Base-by-base conservation (phyloP, 305 asterid genomes). In the Fraxinus greggii region DNA sequence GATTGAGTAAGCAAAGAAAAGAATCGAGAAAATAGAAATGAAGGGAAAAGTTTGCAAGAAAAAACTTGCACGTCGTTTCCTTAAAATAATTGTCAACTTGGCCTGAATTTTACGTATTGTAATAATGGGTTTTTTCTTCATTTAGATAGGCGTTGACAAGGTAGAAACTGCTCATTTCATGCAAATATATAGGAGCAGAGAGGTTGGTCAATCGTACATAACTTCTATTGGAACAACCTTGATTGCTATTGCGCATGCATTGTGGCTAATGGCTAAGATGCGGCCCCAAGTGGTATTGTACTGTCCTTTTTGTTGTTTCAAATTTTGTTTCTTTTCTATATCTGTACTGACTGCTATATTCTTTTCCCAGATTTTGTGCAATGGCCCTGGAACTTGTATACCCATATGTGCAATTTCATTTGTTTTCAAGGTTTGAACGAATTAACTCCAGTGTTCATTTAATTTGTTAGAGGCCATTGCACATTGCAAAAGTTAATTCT, bases 331-430 rank as follows among this genome's bases (percentile, higher is more conserved):
- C 54, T 65, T 65, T 19, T 29, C 36, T 42, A 42, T 54, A 45
- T 77, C 33, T 28, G 1, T 67, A 75, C 36, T 26, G 7, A 67
- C 35, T 12, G 74, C 74, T 38, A 75, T 31, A 28, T 83, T 69
- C 77, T 67, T 28, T 67, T 67, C 79, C 72, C 92, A 95, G 98
- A 91, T 95, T 83, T 86, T 95, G 70, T 93, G 98, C 89, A 95
- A 93, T 81, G 99, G 99, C 29, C 99, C 99, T 73, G 99, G 99
- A 79, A 95, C 99, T 7, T 93, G 99, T 82, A 83, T 84, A 79
- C 98, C 95, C 0, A 88, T 95, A 19, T 93, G 98, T 83, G 88
- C 77, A 42, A 92, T 94, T 79, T 93, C 97, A 40, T 91, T 92
- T 86, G 9, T 90, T 75, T 89, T 91, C 85, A 92, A 92, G 97